These are phyloP conservation scores for Metarhizium brunneum DNA, from an alignment of 2,329 filamentous ascomycete genomes.

Conservation along the genomic window DNA sequence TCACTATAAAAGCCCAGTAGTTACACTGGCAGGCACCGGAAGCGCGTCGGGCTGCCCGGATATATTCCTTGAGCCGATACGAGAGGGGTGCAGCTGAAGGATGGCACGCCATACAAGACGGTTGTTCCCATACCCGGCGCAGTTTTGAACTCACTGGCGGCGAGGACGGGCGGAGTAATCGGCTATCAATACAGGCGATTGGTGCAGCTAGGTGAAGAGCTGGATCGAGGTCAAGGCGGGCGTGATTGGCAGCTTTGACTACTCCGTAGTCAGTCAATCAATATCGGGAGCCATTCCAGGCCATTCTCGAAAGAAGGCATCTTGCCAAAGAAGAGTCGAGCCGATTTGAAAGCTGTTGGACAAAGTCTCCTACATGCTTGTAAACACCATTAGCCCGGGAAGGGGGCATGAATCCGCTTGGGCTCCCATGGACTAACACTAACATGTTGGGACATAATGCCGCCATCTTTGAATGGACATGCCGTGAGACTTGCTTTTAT, in stretches of 20 bases:
- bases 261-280: too few relatives aligned
- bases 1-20: constrained; percentile 5
- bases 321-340: neutral
- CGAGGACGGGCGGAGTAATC: neutral
- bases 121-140: neutral
- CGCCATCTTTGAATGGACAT: constrained; percentile 1
- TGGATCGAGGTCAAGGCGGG: too few relatives aligned
- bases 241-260: too few relatives aligned
- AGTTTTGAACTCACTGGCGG: neutral
- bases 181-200: neutral
- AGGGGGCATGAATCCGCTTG: neutral
- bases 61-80: neutral
- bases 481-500: constrained; percentile 5
- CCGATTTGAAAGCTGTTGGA: neutral
- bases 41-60: constrained; percentile 4
- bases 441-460: neutral
- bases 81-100: constrained; percentile 2
- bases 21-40: constrained; percentile 10
- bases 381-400: neutral
- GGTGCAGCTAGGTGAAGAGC: neutral
- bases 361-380: neutral
- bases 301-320: neutral
- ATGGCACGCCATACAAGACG: neutral
- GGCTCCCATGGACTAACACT: neutral
- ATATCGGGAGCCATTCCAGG: neutral